Conservation (phyloP, 345 rosid species). For the Eucalyptus albens region DNA sequence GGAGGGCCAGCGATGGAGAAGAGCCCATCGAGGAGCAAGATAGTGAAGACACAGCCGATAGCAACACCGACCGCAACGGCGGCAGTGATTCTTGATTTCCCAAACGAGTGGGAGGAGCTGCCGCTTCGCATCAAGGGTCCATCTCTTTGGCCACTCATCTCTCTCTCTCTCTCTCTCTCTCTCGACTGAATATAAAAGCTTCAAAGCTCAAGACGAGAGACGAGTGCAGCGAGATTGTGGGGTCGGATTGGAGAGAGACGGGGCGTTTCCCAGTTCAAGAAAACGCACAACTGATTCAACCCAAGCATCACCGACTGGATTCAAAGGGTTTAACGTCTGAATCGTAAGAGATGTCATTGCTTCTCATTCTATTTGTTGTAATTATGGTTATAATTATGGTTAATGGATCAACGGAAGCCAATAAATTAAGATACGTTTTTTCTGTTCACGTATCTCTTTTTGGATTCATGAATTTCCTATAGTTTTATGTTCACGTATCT, state of each 20-base stretch:
- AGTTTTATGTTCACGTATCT: too few relatives aligned
- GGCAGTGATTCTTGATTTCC: slow-evolving; percentile 7
- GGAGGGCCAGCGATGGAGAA: background rate
- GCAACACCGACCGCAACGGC: slow-evolving; percentile 20
- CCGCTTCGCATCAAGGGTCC: slow-evolving; percentile 11
- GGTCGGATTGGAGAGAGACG: background rate
- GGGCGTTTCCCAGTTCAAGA: background rate
- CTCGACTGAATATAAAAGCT: background rate
- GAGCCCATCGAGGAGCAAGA: slow-evolving; percentile 24
- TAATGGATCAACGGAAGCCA: too few relatives aligned
- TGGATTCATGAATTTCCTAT: too few relatives aligned
- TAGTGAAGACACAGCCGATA: slow-evolving; percentile 22
- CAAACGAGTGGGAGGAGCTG: background rate
- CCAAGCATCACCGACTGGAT: background rate
- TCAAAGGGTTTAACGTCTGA: background rate
- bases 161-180: background rate
- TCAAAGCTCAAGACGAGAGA: background rate
- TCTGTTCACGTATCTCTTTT: too few relatives aligned
- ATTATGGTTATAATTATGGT: too few relatives aligned
- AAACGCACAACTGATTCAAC: background rate
- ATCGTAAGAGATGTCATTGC: background rate
- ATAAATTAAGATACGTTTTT: too few relatives aligned
- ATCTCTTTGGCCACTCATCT: slow-evolving; percentile 18
- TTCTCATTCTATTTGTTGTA: background rate
- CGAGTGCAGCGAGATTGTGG: background rate